Percentiles rank a stretch among this genome's conserved stretches.
These are phyloP conservation scores for Penicillium bovifimosum DNA, from an alignment of 495 filamentous ascomycete genomes.

Conservation along the genomic window DNA sequence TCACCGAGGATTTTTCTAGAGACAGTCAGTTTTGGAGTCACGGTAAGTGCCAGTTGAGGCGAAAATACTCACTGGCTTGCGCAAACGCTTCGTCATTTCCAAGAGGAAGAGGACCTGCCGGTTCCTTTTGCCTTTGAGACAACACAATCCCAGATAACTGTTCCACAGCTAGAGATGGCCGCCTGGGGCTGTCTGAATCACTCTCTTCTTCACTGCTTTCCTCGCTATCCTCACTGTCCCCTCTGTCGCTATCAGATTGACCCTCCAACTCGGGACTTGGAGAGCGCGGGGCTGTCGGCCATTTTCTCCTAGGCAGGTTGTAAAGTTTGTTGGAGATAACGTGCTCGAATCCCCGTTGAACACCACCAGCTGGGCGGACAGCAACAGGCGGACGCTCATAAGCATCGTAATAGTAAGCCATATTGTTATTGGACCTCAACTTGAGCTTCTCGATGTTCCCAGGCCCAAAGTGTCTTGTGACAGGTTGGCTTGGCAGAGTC, in stretches of 20 bases:
- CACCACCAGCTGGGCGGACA: not conserved
- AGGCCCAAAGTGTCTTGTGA: not conserved
- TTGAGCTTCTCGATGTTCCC: not conserved
- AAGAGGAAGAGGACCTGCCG: not conserved
- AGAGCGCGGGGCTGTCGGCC: not conserved
- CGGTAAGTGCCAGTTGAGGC: too few species aligned
- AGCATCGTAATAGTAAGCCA: not conserved
- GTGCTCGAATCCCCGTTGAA: not conserved
- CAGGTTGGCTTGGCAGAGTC: not conserved
- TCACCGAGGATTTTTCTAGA: not conserved
- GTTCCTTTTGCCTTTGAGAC: not conserved
- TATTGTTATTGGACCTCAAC: not conserved
- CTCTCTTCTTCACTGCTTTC: not conserved
- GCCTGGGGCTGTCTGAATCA: too few species aligned
- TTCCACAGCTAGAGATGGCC: too few species aligned
- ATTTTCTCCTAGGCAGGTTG: not conserved
- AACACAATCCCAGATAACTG: too few species aligned
- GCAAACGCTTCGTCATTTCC: slow-evolving; percentile 1
- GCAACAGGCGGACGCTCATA: slow-evolving; percentile 16
- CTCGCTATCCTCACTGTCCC: not conserved
- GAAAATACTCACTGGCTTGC: slow-evolving; percentile 21
- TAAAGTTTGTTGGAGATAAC: not conserved
- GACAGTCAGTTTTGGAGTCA: not conserved
- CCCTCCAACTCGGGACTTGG: not conserved
- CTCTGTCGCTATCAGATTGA: not conserved